phyloP scores from a whole-genome alignment of 2,329 filamentous ascomycete species.

The Fusarium sp. region DNA sequence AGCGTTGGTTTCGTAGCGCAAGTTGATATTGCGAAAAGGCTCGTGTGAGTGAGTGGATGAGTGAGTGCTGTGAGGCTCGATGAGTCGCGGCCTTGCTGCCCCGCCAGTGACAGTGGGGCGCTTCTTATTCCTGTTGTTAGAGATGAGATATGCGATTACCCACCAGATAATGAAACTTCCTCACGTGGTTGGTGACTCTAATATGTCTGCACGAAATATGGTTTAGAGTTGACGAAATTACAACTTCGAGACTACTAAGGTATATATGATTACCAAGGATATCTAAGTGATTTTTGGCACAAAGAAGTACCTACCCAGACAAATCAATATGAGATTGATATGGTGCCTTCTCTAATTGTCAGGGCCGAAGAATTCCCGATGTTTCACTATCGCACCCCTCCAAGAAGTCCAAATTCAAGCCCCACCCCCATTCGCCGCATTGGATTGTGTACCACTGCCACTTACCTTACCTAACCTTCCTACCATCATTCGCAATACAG shows the following conservation, averaged over 20 bases:
- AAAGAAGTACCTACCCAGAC: neutral
- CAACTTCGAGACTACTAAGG: neutral
- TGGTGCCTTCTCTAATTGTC: conserved; percentile 7
- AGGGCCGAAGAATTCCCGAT: conserved; percentile 48
- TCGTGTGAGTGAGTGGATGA: conserved; percentile 14
- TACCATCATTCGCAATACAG: conserved; percentile 37
- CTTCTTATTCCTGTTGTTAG: conserved; percentile 1
- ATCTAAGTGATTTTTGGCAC: neutral
- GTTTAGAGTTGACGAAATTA: neutral
- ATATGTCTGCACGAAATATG: neutral
- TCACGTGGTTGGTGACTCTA: conserved; percentile 31
- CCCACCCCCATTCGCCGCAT: conserved; percentile 47
- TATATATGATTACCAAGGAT: no score
- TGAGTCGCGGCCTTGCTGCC: conserved; percentile 48
- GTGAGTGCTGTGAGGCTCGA: conserved; percentile 43
- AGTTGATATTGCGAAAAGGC: conserved; percentile 30
- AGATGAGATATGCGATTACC: conserved; percentile 50
- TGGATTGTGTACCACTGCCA: conserved; percentile 29
- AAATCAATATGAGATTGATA: neutral
- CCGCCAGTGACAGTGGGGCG: conserved; percentile 47
- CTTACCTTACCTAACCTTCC: conserved; percentile 5
- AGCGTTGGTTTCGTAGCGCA: conserved; percentile 34
- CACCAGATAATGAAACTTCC: conserved; percentile 36
- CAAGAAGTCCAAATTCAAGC: conserved; percentile 34
- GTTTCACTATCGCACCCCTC: conserved; percentile 48